Evolutionary conservation across 169 alveolate species (phyloP).

Genomic region (Cystoisospora suis): DNA sequence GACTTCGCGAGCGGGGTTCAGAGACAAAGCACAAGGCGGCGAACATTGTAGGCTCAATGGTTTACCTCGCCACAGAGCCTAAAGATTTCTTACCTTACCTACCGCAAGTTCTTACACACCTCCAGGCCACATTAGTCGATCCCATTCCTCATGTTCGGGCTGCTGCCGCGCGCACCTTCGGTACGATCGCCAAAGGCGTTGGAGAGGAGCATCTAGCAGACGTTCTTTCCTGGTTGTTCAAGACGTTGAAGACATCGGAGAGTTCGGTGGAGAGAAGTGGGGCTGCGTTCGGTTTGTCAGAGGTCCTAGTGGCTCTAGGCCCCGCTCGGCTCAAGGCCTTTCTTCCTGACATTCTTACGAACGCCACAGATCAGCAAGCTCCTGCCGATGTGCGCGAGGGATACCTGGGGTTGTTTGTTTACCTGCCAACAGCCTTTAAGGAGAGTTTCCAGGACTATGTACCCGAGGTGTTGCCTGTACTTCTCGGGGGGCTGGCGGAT

Average conservation of each 20-base stretch:
- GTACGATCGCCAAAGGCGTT: conserved; percentile 66
- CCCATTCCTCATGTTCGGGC: conserved; percentile 75
- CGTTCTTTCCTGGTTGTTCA: conserved; percentile 49
- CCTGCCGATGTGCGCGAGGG: conserved; percentile 71
- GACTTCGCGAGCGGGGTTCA: conserved; percentile 65
- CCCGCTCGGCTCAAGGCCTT: conserved; percentile 37
- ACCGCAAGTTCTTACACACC: conserved; percentile 67
- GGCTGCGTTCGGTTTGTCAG: conserved; percentile 72
- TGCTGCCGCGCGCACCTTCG: conserved; percentile 72
- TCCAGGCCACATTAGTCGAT: conserved; percentile 69
- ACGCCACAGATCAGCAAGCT: background rate
- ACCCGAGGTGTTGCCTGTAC: conserved; percentile 67
- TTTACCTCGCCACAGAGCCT: conserved; percentile 63
- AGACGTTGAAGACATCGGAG: conserved; percentile 41
- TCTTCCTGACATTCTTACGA: conserved; percentile 46
- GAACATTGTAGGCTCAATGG: conserved; percentile 70
- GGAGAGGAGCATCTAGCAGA: conserved; percentile 53
- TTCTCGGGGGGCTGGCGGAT: conserved; percentile 73
- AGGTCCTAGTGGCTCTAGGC: conserved; percentile 58
- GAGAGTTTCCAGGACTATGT: conserved; percentile 58
- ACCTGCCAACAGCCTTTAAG: conserved; percentile 74
- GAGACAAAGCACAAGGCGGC: conserved; percentile 73
- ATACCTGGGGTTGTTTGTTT: conserved; percentile 77
- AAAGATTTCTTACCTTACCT: conserved; percentile 70
- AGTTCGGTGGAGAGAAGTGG: conserved; percentile 71